Base-by-base conservation (phyloP, 495 filamentous ascomycete genomes). In the Umbilicaria muhlenbergii region DNA sequence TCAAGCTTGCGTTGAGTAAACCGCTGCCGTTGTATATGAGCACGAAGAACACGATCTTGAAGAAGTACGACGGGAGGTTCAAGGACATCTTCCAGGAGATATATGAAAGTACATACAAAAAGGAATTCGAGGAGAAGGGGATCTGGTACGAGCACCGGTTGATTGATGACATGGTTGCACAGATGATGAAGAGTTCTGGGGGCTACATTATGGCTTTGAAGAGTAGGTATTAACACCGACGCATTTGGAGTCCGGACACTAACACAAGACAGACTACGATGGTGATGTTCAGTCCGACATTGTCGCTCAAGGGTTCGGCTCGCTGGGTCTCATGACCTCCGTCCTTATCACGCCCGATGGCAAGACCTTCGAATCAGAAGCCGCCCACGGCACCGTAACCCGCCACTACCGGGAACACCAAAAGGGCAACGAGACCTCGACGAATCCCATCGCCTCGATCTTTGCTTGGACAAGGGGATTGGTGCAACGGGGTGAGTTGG, bases 91-190 rank as follows among this genome's bases (percentile, higher is more conserved):
- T 98, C 78, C 83, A 98, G 75, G 83, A 92, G 56, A 75, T 96
- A 50, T 98, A 85, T 65, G 84, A 96, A 51, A 74, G 69, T 32
- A 68, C 79, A 55, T 98, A 96, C 71, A 77, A 81, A 70, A 73
- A 74, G 58, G 74, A 81, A 39, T 96, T 96, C 59, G 86, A 94
- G 56, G 80, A 80, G 53, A 82, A 86, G 70, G 70, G 71, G 38
- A 94, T 94, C 66, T 96, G 91, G 91, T 98, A 98, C 60, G 91
- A 98, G 79, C 91, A 98, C 67, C 80, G 91, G 52, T 70, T 98
- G 46, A 96, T 98, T 57, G 91, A 98, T 67, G 91, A 98, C 68
- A 98, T 98, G 91, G 91, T 98, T 44, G 91, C 91, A 39, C 89
- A 98, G 75, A 98, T 98, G 91, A 84, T 98, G 72, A 98, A 98